Percentiles rank a stretch among this genome's conserved stretches.
These are phyloP conservation scores for Sporobolomyces pararoseus DNA, from an alignment of 768 basidiomycete genomes.

Conservation along the genomic window DNA sequence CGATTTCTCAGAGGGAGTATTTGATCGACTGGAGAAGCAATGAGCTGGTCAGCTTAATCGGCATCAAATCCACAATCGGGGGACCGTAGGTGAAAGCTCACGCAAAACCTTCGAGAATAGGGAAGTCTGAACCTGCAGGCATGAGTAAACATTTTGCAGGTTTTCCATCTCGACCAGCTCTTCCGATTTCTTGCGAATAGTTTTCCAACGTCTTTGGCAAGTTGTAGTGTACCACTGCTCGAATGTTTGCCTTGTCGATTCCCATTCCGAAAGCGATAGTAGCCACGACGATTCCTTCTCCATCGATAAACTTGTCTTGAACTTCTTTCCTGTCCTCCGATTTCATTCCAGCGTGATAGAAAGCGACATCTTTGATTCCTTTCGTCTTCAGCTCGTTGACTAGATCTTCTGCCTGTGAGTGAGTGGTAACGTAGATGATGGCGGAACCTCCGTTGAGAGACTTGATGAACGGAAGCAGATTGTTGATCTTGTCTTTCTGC, in stretches of 20 bases:
- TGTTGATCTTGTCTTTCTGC: constrained; percentile 50
- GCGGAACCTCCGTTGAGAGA: constrained; percentile 51
- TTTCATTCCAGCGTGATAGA: constrained; percentile 55
- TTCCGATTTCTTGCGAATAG: constrained; percentile 78
- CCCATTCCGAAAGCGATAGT: constrained; percentile 91
- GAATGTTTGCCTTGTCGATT: constrained; percentile 73
- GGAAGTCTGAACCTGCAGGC: constrained; percentile 53
- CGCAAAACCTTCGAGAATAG: constrained; percentile 55
- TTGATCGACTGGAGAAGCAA: constrained; percentile 49
- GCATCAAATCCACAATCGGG: neutral
- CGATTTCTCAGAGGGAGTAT: constrained; percentile 53
- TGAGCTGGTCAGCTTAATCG: neutral
- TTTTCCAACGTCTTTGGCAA: constrained; percentile 57
- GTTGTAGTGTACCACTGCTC: constrained; percentile 79
- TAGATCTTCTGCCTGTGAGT: constrained; percentile 53
- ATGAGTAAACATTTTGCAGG: constrained; percentile 52
- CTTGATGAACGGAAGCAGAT: constrained; percentile 51
- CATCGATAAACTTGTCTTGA: constrained; percentile 66
- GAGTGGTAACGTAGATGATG: constrained; percentile 56
- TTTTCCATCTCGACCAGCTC: constrained; percentile 85
- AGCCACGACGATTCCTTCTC: constrained; percentile 78
- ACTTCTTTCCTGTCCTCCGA: constrained; percentile 50
- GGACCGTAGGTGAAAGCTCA: neutral
- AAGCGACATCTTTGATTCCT: constrained; percentile 45
- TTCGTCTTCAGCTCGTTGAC: constrained; percentile 46